These are phyloP conservation scores for Podila minutissima DNA, from an alignment of 192 early-diverging fungal genomes.

Conservation along the genomic window DNA sequence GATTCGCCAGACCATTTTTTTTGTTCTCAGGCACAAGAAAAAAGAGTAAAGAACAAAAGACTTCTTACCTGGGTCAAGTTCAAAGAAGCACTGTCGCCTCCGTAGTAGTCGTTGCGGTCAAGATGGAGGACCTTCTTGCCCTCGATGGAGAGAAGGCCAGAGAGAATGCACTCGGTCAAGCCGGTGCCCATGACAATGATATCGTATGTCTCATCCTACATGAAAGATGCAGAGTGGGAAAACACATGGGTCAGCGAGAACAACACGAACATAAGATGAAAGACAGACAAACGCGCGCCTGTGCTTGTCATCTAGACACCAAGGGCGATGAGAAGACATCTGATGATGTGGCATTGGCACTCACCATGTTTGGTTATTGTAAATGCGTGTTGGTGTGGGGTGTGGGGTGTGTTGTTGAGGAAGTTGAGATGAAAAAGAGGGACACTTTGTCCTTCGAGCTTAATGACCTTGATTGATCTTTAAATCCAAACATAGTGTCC, in stretches of 20 bases:
- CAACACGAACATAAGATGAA: no score
- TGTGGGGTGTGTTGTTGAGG: background rate
- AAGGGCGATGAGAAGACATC: background rate
- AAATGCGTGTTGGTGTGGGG: background rate
- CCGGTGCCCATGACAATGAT: slow-evolving; percentile 91
- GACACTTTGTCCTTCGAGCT: background rate
- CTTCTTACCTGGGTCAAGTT: slow-evolving; percentile 91
- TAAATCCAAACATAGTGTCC: no score
- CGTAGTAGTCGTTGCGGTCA: slow-evolving; percentile 98
- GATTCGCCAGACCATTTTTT: background rate
- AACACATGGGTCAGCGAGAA: background rate
- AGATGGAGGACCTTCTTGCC: slow-evolving; percentile 94
- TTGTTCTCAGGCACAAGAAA: background rate
- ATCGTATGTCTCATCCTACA: slow-evolving; percentile 89
- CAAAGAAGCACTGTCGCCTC: slow-evolving; percentile 94
- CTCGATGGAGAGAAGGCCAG: slow-evolving; percentile 87
- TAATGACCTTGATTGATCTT: no score
- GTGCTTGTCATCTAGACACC: no score
- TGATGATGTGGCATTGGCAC: background rate
- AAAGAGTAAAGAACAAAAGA: background rate
- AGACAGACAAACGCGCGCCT: no score
- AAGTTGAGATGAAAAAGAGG: background rate
- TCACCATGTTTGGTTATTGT: slow-evolving; percentile 1
- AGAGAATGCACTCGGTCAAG: slow-evolving; percentile 90
- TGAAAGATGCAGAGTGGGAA: background rate